Base-by-base conservation (phyloP, 352 stramenopile genomes). In the Globisporangium barbulae region DNA sequence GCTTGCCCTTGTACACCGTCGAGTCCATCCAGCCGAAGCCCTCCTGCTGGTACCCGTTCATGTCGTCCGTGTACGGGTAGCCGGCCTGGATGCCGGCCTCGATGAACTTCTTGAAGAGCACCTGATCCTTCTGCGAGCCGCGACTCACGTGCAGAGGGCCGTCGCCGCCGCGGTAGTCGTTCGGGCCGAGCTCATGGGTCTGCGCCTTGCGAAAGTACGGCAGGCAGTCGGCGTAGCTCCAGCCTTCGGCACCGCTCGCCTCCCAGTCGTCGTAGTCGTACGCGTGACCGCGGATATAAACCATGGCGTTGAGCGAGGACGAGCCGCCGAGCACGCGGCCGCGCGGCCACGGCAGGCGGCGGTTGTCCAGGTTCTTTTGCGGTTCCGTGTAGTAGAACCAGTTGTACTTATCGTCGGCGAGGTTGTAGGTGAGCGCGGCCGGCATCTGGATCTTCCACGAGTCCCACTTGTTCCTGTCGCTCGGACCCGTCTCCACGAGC, bases 391-490 rank as follows among this genome's bases (percentile, higher is more conserved):
- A 65, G 73, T 96, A 97, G 61, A 21, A 76, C 89, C 89, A 97
- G 61, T 97, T 96, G 75, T 96, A 96, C 60, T 80, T 84, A 37
- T 95, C 82, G 61, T 94, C 72, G 13, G 41, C 80, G 56, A 96
- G 73, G 57, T 94, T 95, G 78, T 85, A 96, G 47, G 88, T 96
- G 35, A 96, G 73, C 21, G 80, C 89, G 2, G 88, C 89, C 1
- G 89, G 89, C 86, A 96, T 96, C 70, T 96, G 77, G 67, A 97
- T 96, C 75, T 91, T 94, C 88, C 86, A 96, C 55, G 86, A 96
- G 78, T 97, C 87, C 85, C 87, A 94, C 66, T 93, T 85, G 55
- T 73, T 79, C 53, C 73, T 64, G 68, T 97, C 85, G 67, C 79
- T 88, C 10, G 84, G 83, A 7, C 94, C 94, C 13, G 93, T 88